Base-by-base conservation (phyloP, 202 grass and related monocot genomes). In the Bolboschoenoplectus hybrid region DNA sequence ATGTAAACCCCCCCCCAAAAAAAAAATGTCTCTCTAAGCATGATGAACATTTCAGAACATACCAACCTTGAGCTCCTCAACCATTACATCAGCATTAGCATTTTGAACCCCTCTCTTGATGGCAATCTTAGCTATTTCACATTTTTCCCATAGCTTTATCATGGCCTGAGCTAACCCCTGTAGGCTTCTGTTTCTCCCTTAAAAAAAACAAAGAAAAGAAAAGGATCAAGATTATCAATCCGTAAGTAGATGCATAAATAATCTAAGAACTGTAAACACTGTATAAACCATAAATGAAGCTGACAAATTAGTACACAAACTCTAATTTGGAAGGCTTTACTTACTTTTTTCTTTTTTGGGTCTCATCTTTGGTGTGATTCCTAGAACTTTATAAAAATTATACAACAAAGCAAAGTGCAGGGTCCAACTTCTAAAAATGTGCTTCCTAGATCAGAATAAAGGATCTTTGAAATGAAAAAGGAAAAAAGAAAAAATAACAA, bases 91-190 rank as follows among this genome's bases (percentile, higher is more conserved):
- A 86, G 53, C 87, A 83, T 95, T 86, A 84, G 88, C 89, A 45
- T 89, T 90, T 49, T 90, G 82, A 64, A 81, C 86, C 81, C 91
- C 93, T 92, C 87, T 95, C 86, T 98, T 98, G 78, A 95, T 82
- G 8, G 89, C 91, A 90, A 98, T 92, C 60, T 98, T 98, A 17
- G 90, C 89, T 71, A 95, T 89, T 86, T 98, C 96, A 63, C 93
- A 95, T 88, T 87, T 95, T 84, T 94, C 96, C 96, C 96, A 98
- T 40, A 94, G 85, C 79, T 94, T 98, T 85, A 98, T 92, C 89
- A 98, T 98, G 26, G 93, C 91, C 87, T 81, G 85, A 85, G 96
- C 90, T 55, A 98, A 89, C 86, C 96, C 96, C 85, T 98, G 93
- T 87, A 91, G 90, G 51, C 91, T 94, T 85, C 76, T 88, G 70